Evolutionary conservation across 495 filamentous ascomycete species (phyloP).

Genomic region (Pseudevernia furfuracea): DNA sequence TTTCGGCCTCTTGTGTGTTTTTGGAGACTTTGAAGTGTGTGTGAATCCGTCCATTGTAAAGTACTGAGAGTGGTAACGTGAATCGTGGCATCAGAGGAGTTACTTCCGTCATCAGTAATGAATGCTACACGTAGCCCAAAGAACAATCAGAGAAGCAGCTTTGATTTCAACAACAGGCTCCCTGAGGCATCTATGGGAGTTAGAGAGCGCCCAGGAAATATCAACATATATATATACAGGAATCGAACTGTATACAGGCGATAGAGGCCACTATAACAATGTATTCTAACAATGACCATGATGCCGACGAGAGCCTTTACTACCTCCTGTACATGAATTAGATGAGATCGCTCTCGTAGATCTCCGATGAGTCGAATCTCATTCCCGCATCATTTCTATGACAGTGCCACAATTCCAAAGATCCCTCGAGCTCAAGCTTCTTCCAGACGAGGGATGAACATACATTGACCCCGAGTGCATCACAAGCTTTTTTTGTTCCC

Average conservation of each 20-base stretch:
- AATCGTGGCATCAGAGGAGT: background rate
- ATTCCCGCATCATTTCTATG: background rate
- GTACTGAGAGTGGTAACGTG: background rate
- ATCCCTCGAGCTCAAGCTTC: background rate
- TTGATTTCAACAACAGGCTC: no score
- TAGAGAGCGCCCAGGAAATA: background rate
- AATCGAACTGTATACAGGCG: slow-evolving; percentile 8
- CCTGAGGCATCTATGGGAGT: background rate
- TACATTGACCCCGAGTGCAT: background rate
- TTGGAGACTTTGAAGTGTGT: background rate
- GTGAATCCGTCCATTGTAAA: background rate
- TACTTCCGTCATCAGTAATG: background rate
- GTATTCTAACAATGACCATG: background rate
- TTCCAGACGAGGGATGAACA: background rate
- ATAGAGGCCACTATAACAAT: background rate
- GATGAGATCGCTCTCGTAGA: background rate
- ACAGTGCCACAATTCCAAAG: background rate
- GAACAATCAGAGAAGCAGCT: no score
- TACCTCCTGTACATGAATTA: background rate
- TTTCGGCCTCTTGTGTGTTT: background rate
- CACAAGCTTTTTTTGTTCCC: background rate
- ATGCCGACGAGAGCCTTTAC: background rate
- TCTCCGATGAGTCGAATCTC: background rate
- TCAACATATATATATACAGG: background rate
- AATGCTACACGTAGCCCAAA: no score